A percentile compares a stretch with the other conserved stretches of the same genome.
These are phyloP conservation scores for Clonostachys rosea DNA, from an alignment of 2,329 filamentous ascomycete genomes.

Conservation along the genomic window DNA sequence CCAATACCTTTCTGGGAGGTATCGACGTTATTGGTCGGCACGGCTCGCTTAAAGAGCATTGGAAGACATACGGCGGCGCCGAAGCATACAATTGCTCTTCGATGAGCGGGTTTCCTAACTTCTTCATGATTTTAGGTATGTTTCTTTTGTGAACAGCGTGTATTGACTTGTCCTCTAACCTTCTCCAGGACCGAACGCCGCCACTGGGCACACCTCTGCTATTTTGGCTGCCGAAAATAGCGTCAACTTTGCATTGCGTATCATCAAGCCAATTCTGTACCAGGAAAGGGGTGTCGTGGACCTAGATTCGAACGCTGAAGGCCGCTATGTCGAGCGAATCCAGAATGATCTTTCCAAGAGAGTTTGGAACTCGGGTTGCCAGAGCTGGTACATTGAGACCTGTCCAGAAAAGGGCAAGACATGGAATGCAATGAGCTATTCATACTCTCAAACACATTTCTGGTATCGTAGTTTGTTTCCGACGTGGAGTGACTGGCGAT, in stretches of 20 bases:
- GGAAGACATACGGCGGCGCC: slow-evolving; percentile 53
- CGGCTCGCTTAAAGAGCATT: slow-evolving; percentile 48
- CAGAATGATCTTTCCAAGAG: slow-evolving; percentile 23
- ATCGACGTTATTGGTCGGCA: slow-evolving; percentile 45
- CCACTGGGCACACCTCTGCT: slow-evolving; percentile 56
- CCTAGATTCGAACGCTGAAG: slow-evolving; percentile 25
- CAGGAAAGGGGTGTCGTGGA: slow-evolving; percentile 19
- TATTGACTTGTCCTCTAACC: too few relatives aligned
- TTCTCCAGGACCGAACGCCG: slow-evolving; percentile 50
- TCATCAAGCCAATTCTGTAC: slow-evolving; percentile 44
- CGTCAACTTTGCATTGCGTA: slow-evolving; percentile 53
- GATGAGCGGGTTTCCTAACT: slow-evolving; percentile 59
- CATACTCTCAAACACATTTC: slow-evolving; percentile 22
- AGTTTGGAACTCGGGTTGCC: slow-evolving; percentile 24
- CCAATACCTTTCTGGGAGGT: slow-evolving; percentile 48
- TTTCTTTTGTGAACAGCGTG: too few relatives aligned
- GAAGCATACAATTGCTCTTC: slow-evolving; percentile 56
- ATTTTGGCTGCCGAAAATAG: slow-evolving; percentile 57
- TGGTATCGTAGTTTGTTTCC: slow-evolving; percentile 30
- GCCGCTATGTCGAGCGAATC: slow-evolving; percentile 18
- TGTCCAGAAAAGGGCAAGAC: slow-evolving; percentile 7
- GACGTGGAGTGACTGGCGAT: slow-evolving; percentile 15
- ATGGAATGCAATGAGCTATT: slow-evolving; percentile 28
- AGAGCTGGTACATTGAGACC: slow-evolving; percentile 27
- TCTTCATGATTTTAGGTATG: slow-evolving; percentile 51